These are phyloP conservation scores for Penicillium chermesinum DNA, from an alignment of 495 filamentous ascomycete genomes.

Conservation along the genomic window DNA sequence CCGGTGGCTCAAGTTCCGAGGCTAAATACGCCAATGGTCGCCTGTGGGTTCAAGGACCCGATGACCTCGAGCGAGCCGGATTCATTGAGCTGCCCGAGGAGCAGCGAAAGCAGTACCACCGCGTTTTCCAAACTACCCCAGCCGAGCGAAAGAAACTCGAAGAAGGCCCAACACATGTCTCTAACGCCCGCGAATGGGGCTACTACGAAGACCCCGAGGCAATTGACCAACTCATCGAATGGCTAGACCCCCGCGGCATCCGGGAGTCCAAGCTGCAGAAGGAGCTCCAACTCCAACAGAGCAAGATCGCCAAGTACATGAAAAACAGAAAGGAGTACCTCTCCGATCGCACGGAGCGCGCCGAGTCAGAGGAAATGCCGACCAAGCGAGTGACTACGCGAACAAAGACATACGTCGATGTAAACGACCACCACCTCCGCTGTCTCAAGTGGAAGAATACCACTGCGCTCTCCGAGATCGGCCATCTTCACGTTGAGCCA, in stretches of 20 bases:
- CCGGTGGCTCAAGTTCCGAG: slow-evolving; percentile 77
- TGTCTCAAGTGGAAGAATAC: slow-evolving; percentile 82
- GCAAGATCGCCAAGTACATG: slow-evolving; percentile 78
- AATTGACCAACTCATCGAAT: slow-evolving; percentile 72
- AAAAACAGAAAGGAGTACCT: slow-evolving; percentile 68
- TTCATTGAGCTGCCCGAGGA: slow-evolving; percentile 72
- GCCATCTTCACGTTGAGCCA: slow-evolving; percentile 77
- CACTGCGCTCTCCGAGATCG: slow-evolving; percentile 67
- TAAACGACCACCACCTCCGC: slow-evolving; percentile 49
- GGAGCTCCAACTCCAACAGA: slow-evolving; percentile 71
- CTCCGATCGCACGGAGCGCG: slow-evolving; percentile 44
- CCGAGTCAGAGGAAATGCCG: slow-evolving; percentile 51
- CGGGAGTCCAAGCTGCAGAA: slow-evolving; percentile 82
- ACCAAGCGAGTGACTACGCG: slow-evolving; percentile 72
- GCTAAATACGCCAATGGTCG: slow-evolving; percentile 90
- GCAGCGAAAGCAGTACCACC: slow-evolving; percentile 53
- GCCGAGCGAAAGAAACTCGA: slow-evolving; percentile 81
- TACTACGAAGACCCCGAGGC: slow-evolving; percentile 77
- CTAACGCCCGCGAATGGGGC: slow-evolving; percentile 78
- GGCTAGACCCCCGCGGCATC: slow-evolving; percentile 79
- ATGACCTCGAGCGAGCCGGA: slow-evolving; percentile 80
- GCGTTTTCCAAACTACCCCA: slow-evolving; percentile 71
- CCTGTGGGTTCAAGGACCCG: slow-evolving; percentile 93
- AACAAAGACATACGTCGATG: slow-evolving; percentile 61
- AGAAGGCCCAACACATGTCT: slow-evolving; percentile 76